phyloP scores from a whole-genome alignment of 78 protist species.

The Dictyostelium purpureum region DNA sequence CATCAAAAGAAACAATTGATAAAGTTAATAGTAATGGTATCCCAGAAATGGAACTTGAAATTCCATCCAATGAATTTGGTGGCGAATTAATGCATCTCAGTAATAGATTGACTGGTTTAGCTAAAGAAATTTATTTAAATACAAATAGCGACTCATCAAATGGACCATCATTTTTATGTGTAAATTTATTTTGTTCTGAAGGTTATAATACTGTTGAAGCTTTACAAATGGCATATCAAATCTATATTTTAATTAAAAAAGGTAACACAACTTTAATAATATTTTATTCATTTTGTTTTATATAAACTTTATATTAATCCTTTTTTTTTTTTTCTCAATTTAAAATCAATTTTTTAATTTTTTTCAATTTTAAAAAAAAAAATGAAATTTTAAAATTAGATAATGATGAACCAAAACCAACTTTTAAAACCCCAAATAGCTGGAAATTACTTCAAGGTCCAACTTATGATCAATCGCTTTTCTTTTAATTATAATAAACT shows the following conservation, averaged over 20 bases:
- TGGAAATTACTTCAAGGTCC: slow-evolving; percentile 56
- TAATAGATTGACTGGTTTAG: slow-evolving; percentile 64
- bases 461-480: slow-evolving; percentile 46
- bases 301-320: no score
- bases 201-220: slow-evolving; percentile 72
- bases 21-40: neutral
- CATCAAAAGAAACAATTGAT: neutral
- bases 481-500: neutral
- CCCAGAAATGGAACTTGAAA: slow-evolving; percentile 19
- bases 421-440: slow-evolving; percentile 28
- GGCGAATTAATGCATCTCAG: slow-evolving; percentile 21
- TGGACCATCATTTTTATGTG: neutral
- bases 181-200: slow-evolving; percentile 67
- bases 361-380: no score
- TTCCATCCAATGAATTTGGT: neutral
- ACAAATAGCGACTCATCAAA: neutral
- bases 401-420: neutral
- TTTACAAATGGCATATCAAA: slow-evolving; percentile 17
- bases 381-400: no score
- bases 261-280: neutral
- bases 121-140: neutral
- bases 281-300: no score
- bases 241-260: neutral
- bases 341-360: no score
- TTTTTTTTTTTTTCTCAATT: no score